A percentile compares a stretch with the other conserved stretches of the same genome.
These are phyloP conservation scores for Lachancea cidri DNA, from an alignment of 805 yeast species.

Conservation along the genomic window DNA sequence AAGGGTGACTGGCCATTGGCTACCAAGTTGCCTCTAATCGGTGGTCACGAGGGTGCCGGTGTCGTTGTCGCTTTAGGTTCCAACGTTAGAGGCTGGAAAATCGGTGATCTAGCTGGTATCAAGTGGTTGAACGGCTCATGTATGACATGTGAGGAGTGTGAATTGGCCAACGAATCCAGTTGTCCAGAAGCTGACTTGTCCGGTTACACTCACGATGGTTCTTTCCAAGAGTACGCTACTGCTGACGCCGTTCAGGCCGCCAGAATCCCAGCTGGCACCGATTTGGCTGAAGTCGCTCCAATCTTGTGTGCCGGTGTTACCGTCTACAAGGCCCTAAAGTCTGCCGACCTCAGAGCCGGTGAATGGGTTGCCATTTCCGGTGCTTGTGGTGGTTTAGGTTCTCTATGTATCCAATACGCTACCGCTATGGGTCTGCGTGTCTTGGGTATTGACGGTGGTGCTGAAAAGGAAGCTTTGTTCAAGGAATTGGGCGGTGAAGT, in stretches of 20 bases:
- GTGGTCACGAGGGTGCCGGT: slow-evolving; percentile 72
- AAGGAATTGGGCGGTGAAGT: slow-evolving; percentile 58
- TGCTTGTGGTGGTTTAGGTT: slow-evolving; percentile 77
- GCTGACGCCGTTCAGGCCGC: slow-evolving; percentile 89
- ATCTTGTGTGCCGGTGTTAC: slow-evolving; percentile 89
- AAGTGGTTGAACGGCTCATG: slow-evolving; percentile 66
- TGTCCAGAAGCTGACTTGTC: slow-evolving; percentile 68
- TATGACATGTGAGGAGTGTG: slow-evolving; percentile 56
- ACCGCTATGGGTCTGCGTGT: slow-evolving; percentile 73
- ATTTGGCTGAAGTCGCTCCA: slow-evolving; percentile 73
- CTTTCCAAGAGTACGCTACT: slow-evolving; percentile 86
- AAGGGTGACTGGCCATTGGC: slow-evolving; percentile 88
- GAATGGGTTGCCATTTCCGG: slow-evolving; percentile 75
- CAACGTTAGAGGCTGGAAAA: slow-evolving; percentile 50
- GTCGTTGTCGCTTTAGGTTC: slow-evolving; percentile 56
- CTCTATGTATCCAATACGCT: slow-evolving; percentile 70
- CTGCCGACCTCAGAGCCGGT: slow-evolving; percentile 64
- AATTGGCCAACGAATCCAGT: slow-evolving; percentile 51
- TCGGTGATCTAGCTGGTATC: slow-evolving; percentile 61
- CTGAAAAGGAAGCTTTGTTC: slow-evolving; percentile 50
- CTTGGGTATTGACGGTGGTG: slow-evolving; percentile 68
- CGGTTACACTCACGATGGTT: slow-evolving; percentile 87
- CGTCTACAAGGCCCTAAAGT: slow-evolving; percentile 84
- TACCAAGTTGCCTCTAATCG: slow-evolving; percentile 54
- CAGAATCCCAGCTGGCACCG: slow-evolving; percentile 64